Conservation (phyloP, 805 yeast species). For the Ogataea minuta region DNA sequence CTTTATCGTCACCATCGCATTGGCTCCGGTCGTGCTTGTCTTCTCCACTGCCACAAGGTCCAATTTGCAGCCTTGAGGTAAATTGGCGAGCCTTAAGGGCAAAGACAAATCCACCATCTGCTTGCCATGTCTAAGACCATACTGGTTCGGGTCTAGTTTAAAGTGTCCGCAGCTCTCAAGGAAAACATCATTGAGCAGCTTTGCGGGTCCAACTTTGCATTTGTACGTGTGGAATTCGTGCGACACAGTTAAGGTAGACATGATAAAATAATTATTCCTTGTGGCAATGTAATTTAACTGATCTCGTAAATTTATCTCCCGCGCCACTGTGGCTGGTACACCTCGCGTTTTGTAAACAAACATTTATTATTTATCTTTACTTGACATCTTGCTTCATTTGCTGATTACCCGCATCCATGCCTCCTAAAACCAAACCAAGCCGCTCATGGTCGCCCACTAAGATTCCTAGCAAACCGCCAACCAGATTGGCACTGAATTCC, state of each 20-base stretch:
- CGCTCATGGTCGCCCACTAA: slow-evolving; percentile 14
- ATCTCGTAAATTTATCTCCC: neutral
- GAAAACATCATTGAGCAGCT: slow-evolving; percentile 38
- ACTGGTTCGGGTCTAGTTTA: slow-evolving; percentile 26
- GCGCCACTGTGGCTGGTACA: slow-evolving; percentile 10
- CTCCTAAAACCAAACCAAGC: slow-evolving; percentile 5
- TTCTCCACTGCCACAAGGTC: slow-evolving; percentile 20
- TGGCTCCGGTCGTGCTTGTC: neutral
- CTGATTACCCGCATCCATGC: slow-evolving; percentile 6
- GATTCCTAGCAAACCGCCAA: slow-evolving; percentile 14
- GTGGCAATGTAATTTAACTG: slow-evolving; percentile 1
- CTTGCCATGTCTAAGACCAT: slow-evolving; percentile 30
- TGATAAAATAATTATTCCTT: slow-evolving; percentile 12
- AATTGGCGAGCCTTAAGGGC: slow-evolving; percentile 42
- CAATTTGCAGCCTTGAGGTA: slow-evolving; percentile 46
- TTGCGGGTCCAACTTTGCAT: slow-evolving; percentile 35
- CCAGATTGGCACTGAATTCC: slow-evolving; percentile 4
- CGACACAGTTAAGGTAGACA: slow-evolving; percentile 38
- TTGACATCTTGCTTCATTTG: slow-evolving; percentile 3
- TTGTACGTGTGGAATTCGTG: slow-evolving; percentile 36
- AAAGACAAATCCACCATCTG: slow-evolving; percentile 36
- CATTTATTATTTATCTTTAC: slow-evolving; percentile 9
- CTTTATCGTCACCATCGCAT: slow-evolving; percentile 22
- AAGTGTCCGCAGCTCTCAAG: slow-evolving; percentile 37
- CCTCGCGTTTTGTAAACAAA: slow-evolving; percentile 11